Conservation (phyloP, 2,329 filamentous ascomycete species). For the Aspergillus floridensis region DNA sequence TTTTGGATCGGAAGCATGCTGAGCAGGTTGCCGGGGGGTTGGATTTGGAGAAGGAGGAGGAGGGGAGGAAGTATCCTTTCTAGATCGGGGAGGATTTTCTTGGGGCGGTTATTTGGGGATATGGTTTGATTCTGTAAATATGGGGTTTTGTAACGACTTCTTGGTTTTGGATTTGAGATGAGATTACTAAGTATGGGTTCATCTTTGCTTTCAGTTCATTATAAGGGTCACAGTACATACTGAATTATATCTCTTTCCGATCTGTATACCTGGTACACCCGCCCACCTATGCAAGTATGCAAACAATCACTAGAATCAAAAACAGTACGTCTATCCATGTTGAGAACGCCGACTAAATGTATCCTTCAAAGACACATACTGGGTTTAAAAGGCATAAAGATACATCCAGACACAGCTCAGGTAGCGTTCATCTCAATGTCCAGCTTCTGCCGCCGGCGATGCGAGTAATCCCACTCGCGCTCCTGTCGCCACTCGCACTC, state of each 20-base stretch:
- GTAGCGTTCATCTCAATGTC: not conserved
- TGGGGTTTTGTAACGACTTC: not conserved
- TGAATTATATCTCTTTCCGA: too few relatives aligned
- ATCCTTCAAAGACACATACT: not conserved
- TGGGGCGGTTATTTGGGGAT: not conserved
- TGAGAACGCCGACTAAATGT: too few relatives aligned
- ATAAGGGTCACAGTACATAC: too few relatives aligned
- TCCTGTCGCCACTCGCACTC: constrained; percentile 73
- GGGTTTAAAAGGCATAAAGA: not conserved
- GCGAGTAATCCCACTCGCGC: constrained; percentile 60
- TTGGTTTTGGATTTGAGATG: too few relatives aligned
- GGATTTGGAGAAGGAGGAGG: constrained; percentile 60
- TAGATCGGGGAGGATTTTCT: constrained; percentile 15
- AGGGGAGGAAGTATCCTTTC: constrained; percentile 62
- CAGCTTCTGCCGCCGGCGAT: constrained; percentile 24
- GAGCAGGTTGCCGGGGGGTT: constrained; percentile 69
- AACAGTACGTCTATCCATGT: too few relatives aligned
- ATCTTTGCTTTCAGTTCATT: too few relatives aligned
- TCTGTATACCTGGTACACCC: too few relatives aligned
- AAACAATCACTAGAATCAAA: too few relatives aligned
- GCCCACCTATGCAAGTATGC: too few relatives aligned
- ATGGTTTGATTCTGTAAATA: not conserved
- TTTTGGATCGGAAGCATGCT: constrained; percentile 69
- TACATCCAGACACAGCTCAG: not conserved
- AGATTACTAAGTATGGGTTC: too few relatives aligned